Conservation (phyloP, 352 stramenopile genomes). For the Globisporangium mamillatum region DNA sequence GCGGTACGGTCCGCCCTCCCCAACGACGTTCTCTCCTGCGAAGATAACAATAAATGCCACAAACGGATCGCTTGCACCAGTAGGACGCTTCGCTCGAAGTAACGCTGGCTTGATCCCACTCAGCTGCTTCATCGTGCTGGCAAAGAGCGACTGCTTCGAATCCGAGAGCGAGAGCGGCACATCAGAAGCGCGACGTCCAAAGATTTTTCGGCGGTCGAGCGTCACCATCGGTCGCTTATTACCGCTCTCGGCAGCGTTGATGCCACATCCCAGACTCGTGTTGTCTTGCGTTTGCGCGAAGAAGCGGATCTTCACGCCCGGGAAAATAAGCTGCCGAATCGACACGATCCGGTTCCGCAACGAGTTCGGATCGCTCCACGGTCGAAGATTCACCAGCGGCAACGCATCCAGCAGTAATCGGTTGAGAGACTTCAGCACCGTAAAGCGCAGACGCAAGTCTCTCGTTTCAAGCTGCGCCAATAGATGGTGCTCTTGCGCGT, state of each 20-base stretch:
- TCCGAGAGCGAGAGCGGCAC: slow-evolving; percentile 32
- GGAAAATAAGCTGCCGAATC: slow-evolving; percentile 68
- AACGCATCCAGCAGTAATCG: slow-evolving; percentile 45
- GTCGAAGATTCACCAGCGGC: slow-evolving; percentile 64
- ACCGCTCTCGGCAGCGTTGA: slow-evolving; percentile 35
- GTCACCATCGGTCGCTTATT: slow-evolving; percentile 66
- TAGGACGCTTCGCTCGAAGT: slow-evolving; percentile 68
- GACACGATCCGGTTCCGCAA: slow-evolving; percentile 49
- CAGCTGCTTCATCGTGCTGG: slow-evolving; percentile 56
- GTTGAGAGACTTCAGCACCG: slow-evolving; percentile 61
- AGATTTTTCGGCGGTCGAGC: slow-evolving; percentile 60
- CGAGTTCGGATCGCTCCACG: slow-evolving; percentile 44
- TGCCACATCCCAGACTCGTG: slow-evolving; percentile 47
- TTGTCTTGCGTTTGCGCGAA: slow-evolving; percentile 72
- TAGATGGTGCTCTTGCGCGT: slow-evolving; percentile 33
- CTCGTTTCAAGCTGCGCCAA: slow-evolving; percentile 45
- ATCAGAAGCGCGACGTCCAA: slow-evolving; percentile 22
- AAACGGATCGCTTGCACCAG: slow-evolving; percentile 74
- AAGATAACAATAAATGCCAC: slow-evolving; percentile 82
- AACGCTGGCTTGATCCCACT: slow-evolving; percentile 38
- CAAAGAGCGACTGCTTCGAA: slow-evolving; percentile 67
- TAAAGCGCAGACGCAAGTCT: slow-evolving; percentile 59
- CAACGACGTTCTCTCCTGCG: slow-evolving; percentile 74
- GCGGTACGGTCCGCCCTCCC: slow-evolving; percentile 72
- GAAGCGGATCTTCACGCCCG: slow-evolving; percentile 72